Evolutionary conservation across 169 alveolate genomes (phyloP), one percentile per base, ranked within the genome.

Genomic region (Toxoplasma gondii): DNA sequence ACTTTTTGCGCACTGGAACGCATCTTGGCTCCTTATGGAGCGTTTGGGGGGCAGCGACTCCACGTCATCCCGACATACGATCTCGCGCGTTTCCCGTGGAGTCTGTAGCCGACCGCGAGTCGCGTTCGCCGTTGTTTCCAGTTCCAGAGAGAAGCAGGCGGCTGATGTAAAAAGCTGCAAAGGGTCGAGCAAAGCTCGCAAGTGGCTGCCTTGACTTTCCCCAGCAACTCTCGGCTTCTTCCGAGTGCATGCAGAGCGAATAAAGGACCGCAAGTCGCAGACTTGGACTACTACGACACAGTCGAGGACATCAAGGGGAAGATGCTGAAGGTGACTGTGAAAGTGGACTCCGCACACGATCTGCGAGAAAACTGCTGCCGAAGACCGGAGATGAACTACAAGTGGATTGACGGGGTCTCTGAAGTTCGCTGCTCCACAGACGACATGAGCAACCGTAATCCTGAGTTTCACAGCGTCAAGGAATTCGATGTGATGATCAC

Each of bases 241-340:
- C 31, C 22, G 74, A 1, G 1, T 27, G 7, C 7, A 22, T 64
- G 74, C 90, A 82, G 90, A 17, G 64, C 64, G 1, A 12, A 82
- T 24, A 82, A 82, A 43, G 90, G 90, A 2, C 41, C 90, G 9
- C 90, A 82, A 1, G 67, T 93, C 29, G 86, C 64, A n/a, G 95
- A 93, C 39, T 31, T 87, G 67, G 95, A 93, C 54, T 91, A 93
- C 67, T 87, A 86, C 74, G 95, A 93, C 44, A 86, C 95, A 34
- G 95, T 93, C 12, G 95, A 93, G 39, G 95, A 93, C 83, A 87
- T 93, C 81, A 93, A 78, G 45, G 95, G 95, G 81, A 91, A 92
- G 67, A 87, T 64, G 91, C 70, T 93, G 91, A 93, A 91, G 22
- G 74, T 93, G 41, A 88, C 95, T 29, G 91, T 93, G 44, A 43